Evolutionary conservation across 805 yeast species (phyloP).

Genomic region (Pichia rugopelliculosa): DNA sequence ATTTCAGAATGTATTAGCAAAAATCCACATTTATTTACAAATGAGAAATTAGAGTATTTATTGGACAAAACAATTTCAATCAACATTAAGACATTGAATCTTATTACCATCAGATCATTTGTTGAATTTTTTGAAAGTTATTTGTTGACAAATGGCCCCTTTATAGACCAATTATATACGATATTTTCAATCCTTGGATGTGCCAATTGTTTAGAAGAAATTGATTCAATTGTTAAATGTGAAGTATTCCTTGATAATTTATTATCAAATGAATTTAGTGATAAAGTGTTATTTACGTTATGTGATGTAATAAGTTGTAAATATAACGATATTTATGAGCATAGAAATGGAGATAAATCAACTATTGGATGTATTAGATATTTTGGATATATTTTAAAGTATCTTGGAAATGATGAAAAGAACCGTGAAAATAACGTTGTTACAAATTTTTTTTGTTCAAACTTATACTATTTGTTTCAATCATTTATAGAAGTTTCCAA

Average conservation of each 20-base stretch:
- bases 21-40: conserved; percentile 1
- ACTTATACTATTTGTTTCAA: conserved; percentile 13
- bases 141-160: neutral
- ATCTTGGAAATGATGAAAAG: conserved; percentile 6
- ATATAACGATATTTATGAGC: neutral
- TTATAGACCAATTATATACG: conserved; percentile 1
- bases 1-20: conserved; percentile 17
- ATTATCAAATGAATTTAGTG: conserved; percentile 8
- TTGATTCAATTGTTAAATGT: conserved; percentile 5
- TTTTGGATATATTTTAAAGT: conserved; percentile 12
- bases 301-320: conserved; percentile 17
- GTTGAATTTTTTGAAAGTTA: conserved; percentile 4
- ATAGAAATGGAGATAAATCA: conserved; percentile 9
- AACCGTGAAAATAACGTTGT: conserved; percentile 13
- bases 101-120: conserved; percentile 1
- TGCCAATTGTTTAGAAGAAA: conserved; percentile 9
- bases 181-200: conserved; percentile 11
- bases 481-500: conserved; percentile 11
- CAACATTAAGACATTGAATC: conserved; percentile 2
- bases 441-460: conserved; percentile 13
- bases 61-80: neutral
- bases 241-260: conserved; percentile 8
- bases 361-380: conserved; percentile 18
- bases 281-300: conserved; percentile 9
- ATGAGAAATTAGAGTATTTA: neutral